phyloP scores from a whole-genome alignment of 306 rosid species.

The Ammopiptanthus mongolicus region DNA sequence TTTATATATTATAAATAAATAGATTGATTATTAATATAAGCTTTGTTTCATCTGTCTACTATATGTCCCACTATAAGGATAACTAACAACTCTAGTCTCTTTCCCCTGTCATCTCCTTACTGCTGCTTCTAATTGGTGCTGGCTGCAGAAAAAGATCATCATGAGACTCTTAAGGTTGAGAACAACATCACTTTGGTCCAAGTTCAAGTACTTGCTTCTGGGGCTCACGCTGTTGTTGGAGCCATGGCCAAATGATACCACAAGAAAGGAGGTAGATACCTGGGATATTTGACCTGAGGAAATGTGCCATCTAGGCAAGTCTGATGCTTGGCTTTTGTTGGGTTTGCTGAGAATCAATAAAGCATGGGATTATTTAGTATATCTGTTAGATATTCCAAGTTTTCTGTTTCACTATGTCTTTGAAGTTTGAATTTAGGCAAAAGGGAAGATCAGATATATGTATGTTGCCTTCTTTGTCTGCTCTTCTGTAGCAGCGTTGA shows the following conservation, averaged over 20 bases:
- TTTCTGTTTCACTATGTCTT: constrained; percentile 18
- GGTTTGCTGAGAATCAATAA: constrained; percentile 20
- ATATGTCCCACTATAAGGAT: constrained; percentile 22
- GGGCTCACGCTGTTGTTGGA: constrained; percentile 8
- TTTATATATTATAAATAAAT: too few relatives aligned
- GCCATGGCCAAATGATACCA: constrained; percentile 43
- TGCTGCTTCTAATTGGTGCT: not conserved
- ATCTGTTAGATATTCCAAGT: not conserved
- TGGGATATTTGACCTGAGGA: constrained; percentile 29
- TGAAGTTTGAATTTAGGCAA: not conserved
- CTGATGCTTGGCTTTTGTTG: constrained; percentile 78
- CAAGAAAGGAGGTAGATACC: not conserved
- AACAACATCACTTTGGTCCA: constrained; percentile 6
- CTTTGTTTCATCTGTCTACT: constrained; percentile 22
- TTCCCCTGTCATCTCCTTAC: not conserved
- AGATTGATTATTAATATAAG: too few relatives aligned
- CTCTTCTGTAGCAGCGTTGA: not conserved
- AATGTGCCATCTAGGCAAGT: constrained; percentile 87
- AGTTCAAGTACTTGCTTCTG: not conserved
- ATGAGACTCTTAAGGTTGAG: constrained; percentile 25
- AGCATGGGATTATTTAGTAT: not conserved
- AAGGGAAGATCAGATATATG: not conserved
- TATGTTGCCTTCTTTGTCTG: constrained; percentile 4
- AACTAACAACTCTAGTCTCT: not conserved
- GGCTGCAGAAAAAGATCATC: constrained; percentile 4